A percentile compares a stretch with the other conserved stretches of the same genome.
phyloP scores from a whole-genome alignment of 176 grass and related monocot species.

The Phyllostachys edulis region DNA sequence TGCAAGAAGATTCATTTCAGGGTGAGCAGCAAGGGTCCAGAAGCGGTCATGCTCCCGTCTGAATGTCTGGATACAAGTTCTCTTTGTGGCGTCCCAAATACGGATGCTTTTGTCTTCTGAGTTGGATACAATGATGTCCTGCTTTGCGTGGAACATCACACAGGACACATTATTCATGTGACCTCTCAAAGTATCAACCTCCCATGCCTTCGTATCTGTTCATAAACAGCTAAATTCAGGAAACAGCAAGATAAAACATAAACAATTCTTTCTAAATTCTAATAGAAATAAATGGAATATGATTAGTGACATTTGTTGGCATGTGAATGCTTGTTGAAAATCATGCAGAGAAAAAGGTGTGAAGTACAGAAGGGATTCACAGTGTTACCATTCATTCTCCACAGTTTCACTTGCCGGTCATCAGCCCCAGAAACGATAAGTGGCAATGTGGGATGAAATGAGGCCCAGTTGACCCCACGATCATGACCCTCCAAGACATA shows the following conservation, averaged over 20 bases:
- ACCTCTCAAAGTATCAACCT: conserved; percentile 88
- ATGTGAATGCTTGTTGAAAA: not conserved
- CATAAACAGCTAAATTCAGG: conserved; percentile 16
- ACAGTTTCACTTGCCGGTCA: conserved; percentile 88
- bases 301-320: not conserved
- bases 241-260: not conserved
- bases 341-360: not conserved
- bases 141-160: conserved; percentile 91
- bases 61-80: conserved; percentile 84
- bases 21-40: conserved; percentile 89
- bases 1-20: conserved; percentile 95
- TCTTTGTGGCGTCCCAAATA: conserved; percentile 93
- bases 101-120: conserved; percentile 98
- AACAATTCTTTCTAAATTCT: not conserved
- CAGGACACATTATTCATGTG: conserved; percentile 98
- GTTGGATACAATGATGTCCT: conserved; percentile 94
- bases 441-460: conserved; percentile 76
- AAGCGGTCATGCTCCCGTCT: conserved; percentile 94
- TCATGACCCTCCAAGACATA: conserved; percentile 92
- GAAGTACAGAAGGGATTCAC: not conserved
- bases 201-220: conserved; percentile 94
- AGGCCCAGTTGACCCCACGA: conserved; percentile 89
- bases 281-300: not conserved
- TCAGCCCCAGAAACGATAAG: conserved; percentile 90
- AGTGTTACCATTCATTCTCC: conserved; percentile 89